phyloP scores from a whole-genome alignment of 2,329 filamentous ascomycete species.

The Penicillium sp. region DNA sequence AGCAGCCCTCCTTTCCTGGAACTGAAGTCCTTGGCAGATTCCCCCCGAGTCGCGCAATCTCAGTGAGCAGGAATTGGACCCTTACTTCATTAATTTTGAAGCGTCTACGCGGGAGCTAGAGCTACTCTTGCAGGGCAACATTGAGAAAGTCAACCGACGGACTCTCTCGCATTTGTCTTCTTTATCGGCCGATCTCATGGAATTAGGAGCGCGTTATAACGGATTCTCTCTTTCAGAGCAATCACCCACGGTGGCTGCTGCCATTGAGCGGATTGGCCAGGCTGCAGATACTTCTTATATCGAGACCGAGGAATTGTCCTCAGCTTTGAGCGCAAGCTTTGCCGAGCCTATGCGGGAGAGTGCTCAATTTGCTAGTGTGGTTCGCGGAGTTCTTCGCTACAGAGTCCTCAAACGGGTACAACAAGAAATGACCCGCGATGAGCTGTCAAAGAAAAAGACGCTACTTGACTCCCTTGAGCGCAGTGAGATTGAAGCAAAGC shows the following conservation, averaged over 20 bases:
- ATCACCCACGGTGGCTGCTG: slow-evolving; percentile 80
- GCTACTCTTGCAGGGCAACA: slow-evolving; percentile 80
- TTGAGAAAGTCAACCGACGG: slow-evolving; percentile 94
- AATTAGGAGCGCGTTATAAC: slow-evolving; percentile 93
- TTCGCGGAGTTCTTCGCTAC: slow-evolving; percentile 83
- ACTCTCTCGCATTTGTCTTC: slow-evolving; percentile 82
- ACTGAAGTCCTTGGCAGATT: slow-evolving; percentile 74
- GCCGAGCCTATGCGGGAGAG: slow-evolving; percentile 98
- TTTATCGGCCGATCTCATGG: slow-evolving; percentile 82
- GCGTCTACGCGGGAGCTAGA: slow-evolving; percentile 89
- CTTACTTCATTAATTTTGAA: slow-evolving; percentile 94
- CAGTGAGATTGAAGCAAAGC: slow-evolving; percentile 86
- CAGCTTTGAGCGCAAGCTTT: slow-evolving; percentile 85
- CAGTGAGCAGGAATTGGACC: slow-evolving; percentile 86
- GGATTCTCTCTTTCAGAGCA: slow-evolving; percentile 94
- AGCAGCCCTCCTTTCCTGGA: slow-evolving; percentile 57
- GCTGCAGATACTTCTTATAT: slow-evolving; percentile 96
- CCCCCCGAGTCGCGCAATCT: slow-evolving; percentile 74
- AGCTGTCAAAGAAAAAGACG: slow-evolving; percentile 80
- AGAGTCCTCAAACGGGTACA: slow-evolving; percentile 91
- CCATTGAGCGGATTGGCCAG: slow-evolving; percentile 91
- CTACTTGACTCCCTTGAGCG: slow-evolving; percentile 86
- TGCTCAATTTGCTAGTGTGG: slow-evolving; percentile 93
- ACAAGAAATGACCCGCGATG: slow-evolving; percentile 94
- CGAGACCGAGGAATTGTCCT: slow-evolving; percentile 86